Evolutionary conservation across 176 grass and related monocot genomes (phyloP), one percentile per base, ranked within the genome.

Genomic region (Ensete ventricosum): DNA sequence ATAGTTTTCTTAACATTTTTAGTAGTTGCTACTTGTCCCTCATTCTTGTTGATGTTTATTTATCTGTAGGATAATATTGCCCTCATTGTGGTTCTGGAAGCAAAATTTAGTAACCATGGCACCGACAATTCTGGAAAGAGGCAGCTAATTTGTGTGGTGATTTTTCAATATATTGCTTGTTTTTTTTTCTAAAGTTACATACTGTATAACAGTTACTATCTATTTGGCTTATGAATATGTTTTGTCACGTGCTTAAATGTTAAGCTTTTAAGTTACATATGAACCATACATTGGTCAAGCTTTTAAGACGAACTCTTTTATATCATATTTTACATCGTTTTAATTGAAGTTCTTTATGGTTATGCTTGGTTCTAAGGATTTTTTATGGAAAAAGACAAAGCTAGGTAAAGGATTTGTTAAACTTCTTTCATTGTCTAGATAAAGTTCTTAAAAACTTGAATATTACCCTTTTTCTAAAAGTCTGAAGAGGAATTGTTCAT

Each of bases 141-240:
- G 51, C 96, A 99, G 76, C 96, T 99, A 29, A 91, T 99, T 55
- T 99, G 96, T 89, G 96, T 99, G 84, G 96, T 99, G 77, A 14
- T 86, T 64, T 52, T 69, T 82, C 14, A 23, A 22, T 76, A 9
- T 68, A 66, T 71, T 55, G 53, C 14, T 67, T 49, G 22, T 62
- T 77, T 63, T n/a, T n/a, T 67, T 48, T 54, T 43, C 4, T 43
- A 43, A 43, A 4, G 9, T 26, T 74, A 2, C 3, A 19, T 17
- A 53, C 1, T 27, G 14, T 57, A 2, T 20, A 27, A 29, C 20
- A 17, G 16, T 74, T 27, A 14, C 55, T 26, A 5, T 5, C 57
- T 16, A 16, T 12, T 55, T 29, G 9, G 50, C 2, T 7, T 21
- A 52, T 72, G 69, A 52, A 21, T 72, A 72, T 53, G n/a, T 50